Base-by-base conservation (phyloP, 257 asterid genomes). In the Gynochthodes officinalis region DNA sequence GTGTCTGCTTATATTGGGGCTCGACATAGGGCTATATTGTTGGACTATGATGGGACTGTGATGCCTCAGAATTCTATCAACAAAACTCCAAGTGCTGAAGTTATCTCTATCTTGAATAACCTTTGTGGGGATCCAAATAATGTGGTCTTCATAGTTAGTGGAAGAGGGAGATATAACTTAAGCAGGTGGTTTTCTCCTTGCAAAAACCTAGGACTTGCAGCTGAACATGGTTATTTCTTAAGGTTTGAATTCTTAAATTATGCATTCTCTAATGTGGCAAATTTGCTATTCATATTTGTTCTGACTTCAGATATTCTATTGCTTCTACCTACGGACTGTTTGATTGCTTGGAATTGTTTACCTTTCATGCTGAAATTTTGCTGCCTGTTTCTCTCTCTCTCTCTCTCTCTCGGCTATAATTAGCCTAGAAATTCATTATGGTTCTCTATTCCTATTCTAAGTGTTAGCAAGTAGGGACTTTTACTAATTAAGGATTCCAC, bases 21-120 rank as follows among this genome's bases (percentile, higher is more conserved):
- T 64, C 86, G 77, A 69, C 78, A 82, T 71, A 83, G 97, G 84
- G 93, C 97, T 35, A 90, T 90, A 82, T 77, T 90, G 73, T 83
- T 90, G 85, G 97, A 90, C 78, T 90, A 90, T 79, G 97, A 90
- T 65, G 97, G 97, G 62, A 90, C 97, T 13, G 84, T 90, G 67
- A 88, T 90, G 96, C 91, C 97, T 21, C 91, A 89, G 49, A 85
- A 84, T 76, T 80, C 86, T n/a, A 82, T 90, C 63, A 87, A 79
- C 67, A 86, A 88, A 82, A 63, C 86, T 72, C 97, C 97, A 60
- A 85, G 86, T 71, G 68, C 84, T 30, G 85, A 82, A 69, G 91
- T 90, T 33, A 72, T 90, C 62, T 85, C 91, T 57, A 86, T 88
- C 63, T 76, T 90, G 81, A 85, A 90, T 82, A 84, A 79, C 74